Base-by-base conservation (phyloP, 805 yeast species). In the Metschnikowia orientalis region DNA sequence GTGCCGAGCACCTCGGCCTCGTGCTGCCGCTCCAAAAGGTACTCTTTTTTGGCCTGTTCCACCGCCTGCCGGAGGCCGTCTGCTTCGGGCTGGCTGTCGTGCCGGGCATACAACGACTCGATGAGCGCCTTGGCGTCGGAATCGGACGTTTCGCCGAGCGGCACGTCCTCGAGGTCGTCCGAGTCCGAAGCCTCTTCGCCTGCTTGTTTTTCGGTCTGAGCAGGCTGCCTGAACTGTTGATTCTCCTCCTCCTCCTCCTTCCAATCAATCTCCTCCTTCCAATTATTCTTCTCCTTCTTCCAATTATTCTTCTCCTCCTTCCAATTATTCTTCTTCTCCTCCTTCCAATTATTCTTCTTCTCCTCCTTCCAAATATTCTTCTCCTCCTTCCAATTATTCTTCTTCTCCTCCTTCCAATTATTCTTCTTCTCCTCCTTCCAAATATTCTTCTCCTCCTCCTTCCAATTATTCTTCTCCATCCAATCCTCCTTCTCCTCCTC, bases 241-340 rank as follows among this genome's bases (percentile, higher is more conserved):
- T n/a, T n/a, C n/a, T n/a, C 12, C n/a, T 8, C 26, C 23, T 12
- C 10, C 29, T 20, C 32, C n/a, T 28, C 24, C 26, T 22, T 23
- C 32, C 11, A 18, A 1, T 10, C 14, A 4, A 8, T 6, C 25
- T 8, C 12, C 1, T 21, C 19, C 2, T 10, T 8, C 8, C 5
- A 20, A 6, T 18, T 14, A 2, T 8, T 25, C 18, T 14, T 31
- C 18, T 42, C 50, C 7, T 50, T 47, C 9, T 47, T 65, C 6
- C 54, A 55, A n/a, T 64, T 71, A 39, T 73, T 81, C 10, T 79
- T 32, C 3, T 61, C 56, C 29, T 79, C 73, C 0, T 86, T 79
- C 27, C 70, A n/a, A n/a, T n/a, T n/a, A n/a, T n/a, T 10, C n/a
- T 8, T 26, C 23, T 12, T 10, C 29, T 20, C 32, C n/a, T 28